Evolutionary conservation across 2,329 filamentous ascomycete species (phyloP).

Genomic region (Ophiostoma australiae): DNA sequence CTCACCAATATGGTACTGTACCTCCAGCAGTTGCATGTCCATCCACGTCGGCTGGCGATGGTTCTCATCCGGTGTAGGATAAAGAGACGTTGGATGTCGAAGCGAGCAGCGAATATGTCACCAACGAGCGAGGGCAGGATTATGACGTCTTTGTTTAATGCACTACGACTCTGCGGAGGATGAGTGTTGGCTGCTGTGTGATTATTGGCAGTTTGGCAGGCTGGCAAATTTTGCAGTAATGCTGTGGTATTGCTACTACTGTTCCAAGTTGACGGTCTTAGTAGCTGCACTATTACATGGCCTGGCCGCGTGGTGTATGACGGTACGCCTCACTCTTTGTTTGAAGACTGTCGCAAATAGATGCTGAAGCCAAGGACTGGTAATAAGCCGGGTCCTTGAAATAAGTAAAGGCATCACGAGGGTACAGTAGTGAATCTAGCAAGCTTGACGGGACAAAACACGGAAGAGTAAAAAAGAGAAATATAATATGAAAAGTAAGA

Average conservation of each 20-base stretch:
- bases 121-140: neutral
- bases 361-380: neutral
- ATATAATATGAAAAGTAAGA: neutral
- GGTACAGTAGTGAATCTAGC: neutral
- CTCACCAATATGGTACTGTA: too few species aligned
- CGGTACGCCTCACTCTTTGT: neutral
- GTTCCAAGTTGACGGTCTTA: constrained; percentile 1
- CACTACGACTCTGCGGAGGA: neutral
- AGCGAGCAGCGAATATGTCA: neutral
- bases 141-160: neutral
- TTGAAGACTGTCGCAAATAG: neutral
- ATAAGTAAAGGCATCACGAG: neutral
- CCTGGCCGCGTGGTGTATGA: neutral
- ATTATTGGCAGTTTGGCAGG: neutral
- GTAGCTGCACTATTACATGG: neutral
- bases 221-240: neutral
- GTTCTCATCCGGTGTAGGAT: neutral
- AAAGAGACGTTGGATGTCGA: neutral
- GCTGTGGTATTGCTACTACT: neutral
- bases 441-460: neutral
- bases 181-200: neutral
- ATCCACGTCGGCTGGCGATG: neutral
- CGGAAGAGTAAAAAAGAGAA: neutral
- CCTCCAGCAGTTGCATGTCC: neutral
- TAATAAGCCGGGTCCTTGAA: neutral